A percentile compares a stretch with the other conserved stretches of the same genome.
phyloP scores from a whole-genome alignment of 148 eudicot genomes.

The Tetragonia tetragonoides region DNA sequence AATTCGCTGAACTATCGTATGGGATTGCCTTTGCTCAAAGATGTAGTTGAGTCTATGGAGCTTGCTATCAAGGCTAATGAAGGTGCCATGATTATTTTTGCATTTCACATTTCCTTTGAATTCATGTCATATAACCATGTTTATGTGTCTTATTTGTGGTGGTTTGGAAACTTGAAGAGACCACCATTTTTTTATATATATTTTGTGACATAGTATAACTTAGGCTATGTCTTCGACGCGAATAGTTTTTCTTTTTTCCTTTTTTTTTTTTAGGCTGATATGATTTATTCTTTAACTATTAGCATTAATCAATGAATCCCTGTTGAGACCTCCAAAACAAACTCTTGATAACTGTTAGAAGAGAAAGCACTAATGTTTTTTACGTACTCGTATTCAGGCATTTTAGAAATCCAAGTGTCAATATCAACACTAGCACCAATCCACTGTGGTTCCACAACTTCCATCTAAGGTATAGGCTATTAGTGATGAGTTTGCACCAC shows the following conservation, averaged over 20 bases:
- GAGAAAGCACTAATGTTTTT: background rate
- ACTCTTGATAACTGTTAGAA: background rate
- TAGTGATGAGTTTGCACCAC: background rate
- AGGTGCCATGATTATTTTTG: slow-evolving; percentile 40
- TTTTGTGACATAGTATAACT: background rate
- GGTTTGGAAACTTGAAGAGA: background rate
- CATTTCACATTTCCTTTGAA: background rate
- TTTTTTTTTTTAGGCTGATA: too few species aligned
- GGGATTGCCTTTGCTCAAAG: slow-evolving; percentile 92
- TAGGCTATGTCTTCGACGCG: background rate
- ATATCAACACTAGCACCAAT: background rate
- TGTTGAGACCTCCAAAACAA: background rate
- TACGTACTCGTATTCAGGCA: background rate
- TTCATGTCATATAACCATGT: background rate
- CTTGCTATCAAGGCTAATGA: slow-evolving; percentile 72
- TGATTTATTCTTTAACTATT: too few species aligned
- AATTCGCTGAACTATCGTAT: slow-evolving; percentile 81
- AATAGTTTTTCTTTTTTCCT: background rate
- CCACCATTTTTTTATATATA: background rate
- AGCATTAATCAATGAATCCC: too few species aligned
- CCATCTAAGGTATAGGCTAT: background rate
- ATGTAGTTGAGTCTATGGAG: slow-evolving; percentile 88
- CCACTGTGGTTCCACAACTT: background rate
- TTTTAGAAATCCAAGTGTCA: background rate
- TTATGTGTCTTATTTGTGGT: background rate